A percentile compares a stretch with the other conserved stretches of the same genome.
phyloP scores from a whole-genome alignment of 176 grass and related monocot genomes.

The Poa pratensis region DNA sequence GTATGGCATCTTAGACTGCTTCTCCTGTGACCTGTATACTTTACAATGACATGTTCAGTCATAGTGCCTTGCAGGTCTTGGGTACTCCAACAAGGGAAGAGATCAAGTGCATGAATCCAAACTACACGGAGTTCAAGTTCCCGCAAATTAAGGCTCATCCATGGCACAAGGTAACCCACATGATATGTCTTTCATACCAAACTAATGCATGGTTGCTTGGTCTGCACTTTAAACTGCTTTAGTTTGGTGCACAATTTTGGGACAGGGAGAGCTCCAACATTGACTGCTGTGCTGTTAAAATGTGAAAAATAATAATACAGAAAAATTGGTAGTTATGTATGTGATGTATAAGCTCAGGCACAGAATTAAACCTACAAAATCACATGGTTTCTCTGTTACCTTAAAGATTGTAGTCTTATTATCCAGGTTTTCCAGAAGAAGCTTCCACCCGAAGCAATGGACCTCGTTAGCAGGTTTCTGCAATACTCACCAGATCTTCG shows the following conservation, averaged over 20 bases:
- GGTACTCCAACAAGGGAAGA: conserved; percentile 99
- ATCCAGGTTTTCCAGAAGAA: conserved; percentile 90
- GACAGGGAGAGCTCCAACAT: not conserved
- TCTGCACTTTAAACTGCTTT: not conserved
- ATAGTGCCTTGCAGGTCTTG: conserved; percentile 68
- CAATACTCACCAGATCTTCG: conserved; percentile 93
- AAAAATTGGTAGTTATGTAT: not conserved
- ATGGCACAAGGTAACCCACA: conserved; percentile 88
- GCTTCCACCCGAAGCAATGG: conserved; percentile 84
- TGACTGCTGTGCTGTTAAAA: not conserved
- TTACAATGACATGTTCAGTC: conserved; percentile 42
- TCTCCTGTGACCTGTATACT: conserved; percentile 20
- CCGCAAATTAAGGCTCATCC: conserved; percentile 99
- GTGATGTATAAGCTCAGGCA: not conserved
- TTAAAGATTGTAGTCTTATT: conserved; percentile 1
- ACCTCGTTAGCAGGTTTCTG: conserved; percentile 89
- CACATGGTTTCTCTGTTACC: not conserved
- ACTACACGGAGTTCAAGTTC: conserved; percentile 95
- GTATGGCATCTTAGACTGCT: conserved; percentile 12
- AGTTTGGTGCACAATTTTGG: not conserved
- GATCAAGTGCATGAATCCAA: conserved; percentile 99
- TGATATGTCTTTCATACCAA: not conserved
- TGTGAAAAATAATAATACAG: not conserved
- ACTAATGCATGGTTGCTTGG: not conserved
- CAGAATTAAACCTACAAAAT: not conserved